A percentile compares a stretch with the other conserved stretches of the same genome.
These are phyloP conservation scores for Mycena leptocephala DNA, from an alignment of 768 basidiomycete genomes.

Conservation along the genomic window DNA sequence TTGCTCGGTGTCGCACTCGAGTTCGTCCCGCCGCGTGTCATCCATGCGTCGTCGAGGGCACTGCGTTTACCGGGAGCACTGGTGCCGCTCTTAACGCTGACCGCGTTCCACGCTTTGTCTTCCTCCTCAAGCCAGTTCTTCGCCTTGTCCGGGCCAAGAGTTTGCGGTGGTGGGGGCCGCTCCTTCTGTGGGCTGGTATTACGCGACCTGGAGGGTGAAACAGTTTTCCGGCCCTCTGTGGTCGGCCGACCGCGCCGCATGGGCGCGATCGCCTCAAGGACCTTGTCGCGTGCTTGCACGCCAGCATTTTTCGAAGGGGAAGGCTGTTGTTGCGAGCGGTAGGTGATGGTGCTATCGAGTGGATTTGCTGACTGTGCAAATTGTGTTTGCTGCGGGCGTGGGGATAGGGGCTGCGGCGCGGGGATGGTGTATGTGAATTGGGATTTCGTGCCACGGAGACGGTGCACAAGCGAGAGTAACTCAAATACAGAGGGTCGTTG, in stretches of 20 bases:
- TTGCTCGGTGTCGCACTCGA: conserved; percentile 39
- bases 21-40: conserved; percentile 45
- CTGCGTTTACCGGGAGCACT: conserved; percentile 32
- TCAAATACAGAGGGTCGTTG: conserved; percentile 93
- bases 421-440: conserved; percentile 79
- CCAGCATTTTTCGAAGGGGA: conserved; percentile 64
- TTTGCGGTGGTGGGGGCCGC: conserved; percentile 24
- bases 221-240: conserved; percentile 36
- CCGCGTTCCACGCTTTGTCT: conserved; percentile 66
- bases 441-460: conserved; percentile 90
- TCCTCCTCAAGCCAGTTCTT: conserved; percentile 61
- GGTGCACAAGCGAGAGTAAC: conserved; percentile 86
- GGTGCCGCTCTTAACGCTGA: conserved; percentile 45
- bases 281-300: conserved; percentile 82
- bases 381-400: conserved; percentile 50
- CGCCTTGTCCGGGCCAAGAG: conserved; percentile 21
- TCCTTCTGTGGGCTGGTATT: conserved; percentile 54
- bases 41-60: conserved; percentile 59
- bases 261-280: conserved; percentile 85
- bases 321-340: conserved; percentile 41
- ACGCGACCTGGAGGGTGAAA: conserved; percentile 47
- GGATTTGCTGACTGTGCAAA: conserved; percentile 48
- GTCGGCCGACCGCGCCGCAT: conserved; percentile 82
- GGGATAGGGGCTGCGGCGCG: conserved; percentile 62
- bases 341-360: conserved; percentile 49